Conservation (phyloP, 1,139 yeast genomes). For the Candida sp. region DNA sequence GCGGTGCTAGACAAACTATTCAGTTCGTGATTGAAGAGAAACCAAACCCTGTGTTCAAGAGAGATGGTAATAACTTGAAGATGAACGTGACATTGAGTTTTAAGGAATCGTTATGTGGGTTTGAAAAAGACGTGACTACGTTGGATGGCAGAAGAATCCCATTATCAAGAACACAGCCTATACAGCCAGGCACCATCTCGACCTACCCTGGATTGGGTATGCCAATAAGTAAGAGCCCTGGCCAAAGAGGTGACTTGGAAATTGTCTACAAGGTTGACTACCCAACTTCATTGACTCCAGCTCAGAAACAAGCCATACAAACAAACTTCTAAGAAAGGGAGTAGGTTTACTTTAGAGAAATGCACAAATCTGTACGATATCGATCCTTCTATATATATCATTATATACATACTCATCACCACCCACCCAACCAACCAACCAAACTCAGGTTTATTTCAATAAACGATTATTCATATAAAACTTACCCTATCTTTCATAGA, state of each 20-base stretch:
- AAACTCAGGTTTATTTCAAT: not conserved
- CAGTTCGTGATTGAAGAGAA: constrained; percentile 90
- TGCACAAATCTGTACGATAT: no score
- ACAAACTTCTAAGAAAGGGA: constrained; percentile 31
- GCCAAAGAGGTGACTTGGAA: constrained; percentile 80
- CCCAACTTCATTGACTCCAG: constrained; percentile 75
- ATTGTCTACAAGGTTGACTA: constrained; percentile 81
- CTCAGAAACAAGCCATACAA: constrained; percentile 72
- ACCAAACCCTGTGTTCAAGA: constrained; percentile 68
- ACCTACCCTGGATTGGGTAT: constrained; percentile 94
- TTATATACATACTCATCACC: not conserved
- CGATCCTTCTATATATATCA: not conserved
- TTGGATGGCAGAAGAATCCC: constrained; percentile 89
- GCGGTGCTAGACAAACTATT: constrained; percentile 82
- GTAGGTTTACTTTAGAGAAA: not conserved
- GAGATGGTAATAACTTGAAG: constrained; percentile 80
- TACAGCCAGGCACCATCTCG: constrained; percentile 77
- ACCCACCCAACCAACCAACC: not conserved
- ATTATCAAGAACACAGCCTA: constrained; percentile 76
- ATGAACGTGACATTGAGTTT: constrained; percentile 75
- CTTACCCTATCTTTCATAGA: no score
- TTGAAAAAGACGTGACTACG: constrained; percentile 76
- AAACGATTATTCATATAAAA: not conserved
- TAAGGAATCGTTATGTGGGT: constrained; percentile 90
- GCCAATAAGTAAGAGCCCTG: constrained; percentile 89